A percentile compares a stretch with the other conserved stretches of the same genome.
phyloP scores from a whole-genome alignment of 805 yeast genomes.

The Zygosaccharomyces kombuchaensis region DNA sequence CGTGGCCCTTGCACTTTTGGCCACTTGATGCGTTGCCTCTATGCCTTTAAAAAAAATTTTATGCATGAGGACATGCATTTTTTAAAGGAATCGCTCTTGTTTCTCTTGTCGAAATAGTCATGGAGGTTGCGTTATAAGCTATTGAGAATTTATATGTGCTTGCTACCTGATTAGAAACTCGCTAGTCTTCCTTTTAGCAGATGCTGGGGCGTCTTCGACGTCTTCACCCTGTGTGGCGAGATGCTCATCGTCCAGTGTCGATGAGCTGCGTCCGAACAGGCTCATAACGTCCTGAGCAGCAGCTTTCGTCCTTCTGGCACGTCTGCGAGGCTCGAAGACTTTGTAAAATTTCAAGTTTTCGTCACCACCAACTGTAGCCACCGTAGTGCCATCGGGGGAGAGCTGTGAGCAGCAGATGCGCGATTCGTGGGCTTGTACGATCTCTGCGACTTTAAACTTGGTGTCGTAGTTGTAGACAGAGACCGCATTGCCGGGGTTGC shows the following conservation, averaged over 20 bases:
- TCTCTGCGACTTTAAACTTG: constrained; percentile 81
- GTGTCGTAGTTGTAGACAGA: constrained; percentile 83
- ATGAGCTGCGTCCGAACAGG: constrained; percentile 9
- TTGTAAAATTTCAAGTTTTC: constrained; percentile 95
- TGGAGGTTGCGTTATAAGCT: too few species aligned
- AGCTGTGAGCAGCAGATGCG: constrained; percentile 77
- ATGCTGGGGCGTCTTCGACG: constrained; percentile 10
- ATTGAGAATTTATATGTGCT: background rate
- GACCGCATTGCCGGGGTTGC: constrained; percentile 82
- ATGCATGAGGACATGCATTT: background rate
- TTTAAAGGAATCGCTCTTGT: background rate
- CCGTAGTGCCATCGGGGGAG: constrained; percentile 84
- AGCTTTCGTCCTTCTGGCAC: constrained; percentile 34
- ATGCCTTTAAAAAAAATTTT: background rate
- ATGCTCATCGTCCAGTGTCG: constrained; percentile 10
- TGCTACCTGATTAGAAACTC: constrained; percentile 25
- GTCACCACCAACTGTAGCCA: constrained; percentile 95
- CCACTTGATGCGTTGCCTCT: constrained; percentile 4
- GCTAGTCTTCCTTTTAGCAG: constrained; percentile 21
- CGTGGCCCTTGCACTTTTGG: constrained; percentile 8
- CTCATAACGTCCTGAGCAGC: constrained; percentile 23
- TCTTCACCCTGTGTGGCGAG: constrained; percentile 12
- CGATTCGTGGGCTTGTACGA: constrained; percentile 81
- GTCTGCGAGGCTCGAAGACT: constrained; percentile 60
- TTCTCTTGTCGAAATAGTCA: too few species aligned